Conservation (phyloP, 768 basidiomycete genomes). For the Agrocybe chaxingu region DNA sequence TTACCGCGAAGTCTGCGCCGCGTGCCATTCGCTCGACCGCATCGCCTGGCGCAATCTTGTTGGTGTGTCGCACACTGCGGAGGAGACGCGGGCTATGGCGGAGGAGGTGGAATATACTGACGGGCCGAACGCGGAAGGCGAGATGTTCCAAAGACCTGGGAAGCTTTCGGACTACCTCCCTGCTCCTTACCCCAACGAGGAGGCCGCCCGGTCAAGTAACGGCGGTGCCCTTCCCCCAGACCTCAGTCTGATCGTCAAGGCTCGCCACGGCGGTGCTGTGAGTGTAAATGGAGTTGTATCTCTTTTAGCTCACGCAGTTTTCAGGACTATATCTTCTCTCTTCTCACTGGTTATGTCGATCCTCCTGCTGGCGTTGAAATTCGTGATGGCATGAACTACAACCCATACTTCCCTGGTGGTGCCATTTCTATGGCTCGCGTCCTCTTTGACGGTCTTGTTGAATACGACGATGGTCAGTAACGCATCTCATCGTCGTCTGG, state of each 20-base stretch:
- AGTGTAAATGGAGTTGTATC: slow-evolving; percentile 29
- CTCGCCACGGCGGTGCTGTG: slow-evolving; percentile 94
- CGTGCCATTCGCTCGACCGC: slow-evolving; percentile 98
- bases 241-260: slow-evolving; percentile 95
- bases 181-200: slow-evolving; percentile 92
- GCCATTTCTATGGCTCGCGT: slow-evolving; percentile 98
- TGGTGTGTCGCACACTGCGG: slow-evolving; percentile 93
- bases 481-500: neutral
- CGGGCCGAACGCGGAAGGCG: slow-evolving; percentile 90
- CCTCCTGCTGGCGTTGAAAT: slow-evolving; percentile 93
- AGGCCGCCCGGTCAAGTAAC: slow-evolving; percentile 93
- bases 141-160: slow-evolving; percentile 99
- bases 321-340: slow-evolving; percentile 95
- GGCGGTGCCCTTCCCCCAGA: slow-evolving; percentile 96
- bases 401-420: slow-evolving; percentile 98
- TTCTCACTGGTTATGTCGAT: slow-evolving; percentile 95
- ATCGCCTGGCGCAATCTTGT: slow-evolving; percentile 99
- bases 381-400: slow-evolving; percentile 98
- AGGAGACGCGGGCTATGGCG: slow-evolving; percentile 87
- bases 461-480: slow-evolving; percentile 86
- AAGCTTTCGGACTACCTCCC: slow-evolving; percentile 98
- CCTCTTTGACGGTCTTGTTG: slow-evolving; percentile 92
- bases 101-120: slow-evolving; percentile 97
- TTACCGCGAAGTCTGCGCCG: slow-evolving; percentile 98
- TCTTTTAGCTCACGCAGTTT: neutral